Evolutionary conservation across 176 grass and related monocot species (phyloP).

Genomic region (Musa beccarii): DNA sequence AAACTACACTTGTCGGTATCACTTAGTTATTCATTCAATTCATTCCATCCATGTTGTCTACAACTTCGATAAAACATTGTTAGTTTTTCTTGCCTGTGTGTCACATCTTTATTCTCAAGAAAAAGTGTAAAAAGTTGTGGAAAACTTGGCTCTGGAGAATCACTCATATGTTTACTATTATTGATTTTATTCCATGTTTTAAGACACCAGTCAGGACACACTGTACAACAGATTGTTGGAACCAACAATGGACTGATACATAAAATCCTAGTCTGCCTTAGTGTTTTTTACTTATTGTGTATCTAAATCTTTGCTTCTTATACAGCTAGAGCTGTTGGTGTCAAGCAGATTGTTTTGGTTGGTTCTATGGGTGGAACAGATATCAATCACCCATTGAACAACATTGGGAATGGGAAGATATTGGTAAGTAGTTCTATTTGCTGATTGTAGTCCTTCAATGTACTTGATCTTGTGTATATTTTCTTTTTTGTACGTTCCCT

Average conservation of each 20-base stretch:
- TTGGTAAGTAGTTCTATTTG: slow-evolving; percentile 29
- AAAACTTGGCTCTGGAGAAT: neutral
- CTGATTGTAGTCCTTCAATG: neutral
- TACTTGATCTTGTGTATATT: too few relatives aligned
- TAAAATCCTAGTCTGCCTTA: too few relatives aligned
- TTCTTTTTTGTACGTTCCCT: too few relatives aligned
- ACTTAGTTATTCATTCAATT: neutral
- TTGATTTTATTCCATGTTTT: too few relatives aligned
- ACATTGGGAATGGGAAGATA: slow-evolving; percentile 75
- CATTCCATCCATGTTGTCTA: too few relatives aligned
- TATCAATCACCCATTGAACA: slow-evolving; percentile 79
- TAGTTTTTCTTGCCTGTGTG: neutral
- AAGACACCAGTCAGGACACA: too few relatives aligned
- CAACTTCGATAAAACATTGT: neutral
- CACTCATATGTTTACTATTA: neutral
- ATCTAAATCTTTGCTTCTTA: slow-evolving; percentile 12
- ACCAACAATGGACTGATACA: too few relatives aligned
- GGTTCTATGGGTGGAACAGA: slow-evolving; percentile 94
- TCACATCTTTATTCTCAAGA: neutral
- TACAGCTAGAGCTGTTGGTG: slow-evolving; percentile 57
- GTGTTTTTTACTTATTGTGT: neutral
- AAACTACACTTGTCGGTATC: neutral
- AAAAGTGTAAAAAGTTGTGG: neutral
- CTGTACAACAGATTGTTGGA: too few relatives aligned
- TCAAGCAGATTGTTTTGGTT: slow-evolving; percentile 73